A percentile compares a stretch with the other conserved stretches of the same genome.
These are phyloP conservation scores for Colletotrichum agaves DNA, from an alignment of 2,329 filamentous ascomycete genomes.

Conservation along the genomic window DNA sequence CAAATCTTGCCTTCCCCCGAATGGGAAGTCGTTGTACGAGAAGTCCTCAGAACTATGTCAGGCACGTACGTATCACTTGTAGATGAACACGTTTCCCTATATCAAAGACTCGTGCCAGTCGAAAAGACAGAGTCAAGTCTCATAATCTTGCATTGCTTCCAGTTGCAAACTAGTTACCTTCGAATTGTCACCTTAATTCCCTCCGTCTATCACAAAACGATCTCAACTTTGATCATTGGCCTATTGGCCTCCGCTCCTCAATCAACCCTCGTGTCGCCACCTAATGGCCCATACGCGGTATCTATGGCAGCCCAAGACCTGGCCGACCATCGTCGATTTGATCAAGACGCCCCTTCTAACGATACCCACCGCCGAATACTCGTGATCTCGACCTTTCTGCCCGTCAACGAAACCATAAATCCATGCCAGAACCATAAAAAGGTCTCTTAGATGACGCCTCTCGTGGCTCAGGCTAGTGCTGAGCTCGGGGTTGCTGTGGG, in stretches of 20 bases:
- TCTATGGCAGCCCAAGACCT: slow-evolving; percentile 42
- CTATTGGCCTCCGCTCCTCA: slow-evolving; percentile 35
- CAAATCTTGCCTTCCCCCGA: no score
- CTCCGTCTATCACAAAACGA: slow-evolving; percentile 38
- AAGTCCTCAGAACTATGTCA: no score
- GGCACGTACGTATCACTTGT: no score
- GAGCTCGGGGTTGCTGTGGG: slow-evolving; percentile 42
- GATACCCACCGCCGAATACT: slow-evolving; percentile 42
- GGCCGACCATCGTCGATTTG: slow-evolving; percentile 46
- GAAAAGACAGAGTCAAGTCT: neutral
- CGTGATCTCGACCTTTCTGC: slow-evolving; percentile 47
- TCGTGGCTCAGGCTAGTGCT: slow-evolving; percentile 46
- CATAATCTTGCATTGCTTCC: neutral
- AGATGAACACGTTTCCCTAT: no score
- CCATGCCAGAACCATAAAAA: slow-evolving; percentile 38
- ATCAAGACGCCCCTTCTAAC: slow-evolving; percentile 43
- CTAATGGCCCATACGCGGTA: slow-evolving; percentile 46
- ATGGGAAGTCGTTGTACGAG: slow-evolving; percentile 14
- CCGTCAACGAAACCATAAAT: slow-evolving; percentile 40
- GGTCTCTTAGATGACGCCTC: slow-evolving; percentile 49
- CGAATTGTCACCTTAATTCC: neutral
- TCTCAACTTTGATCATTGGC: slow-evolving; percentile 34
- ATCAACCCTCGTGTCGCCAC: slow-evolving; percentile 44
- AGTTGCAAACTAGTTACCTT: neutral
- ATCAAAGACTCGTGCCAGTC: neutral